A percentile compares a stretch with the other conserved stretches of the same genome.
Evolutionary conservation across 225 moss, liverwort and hornwort species (phyloP).

Genomic region (Asterella californica): DNA sequence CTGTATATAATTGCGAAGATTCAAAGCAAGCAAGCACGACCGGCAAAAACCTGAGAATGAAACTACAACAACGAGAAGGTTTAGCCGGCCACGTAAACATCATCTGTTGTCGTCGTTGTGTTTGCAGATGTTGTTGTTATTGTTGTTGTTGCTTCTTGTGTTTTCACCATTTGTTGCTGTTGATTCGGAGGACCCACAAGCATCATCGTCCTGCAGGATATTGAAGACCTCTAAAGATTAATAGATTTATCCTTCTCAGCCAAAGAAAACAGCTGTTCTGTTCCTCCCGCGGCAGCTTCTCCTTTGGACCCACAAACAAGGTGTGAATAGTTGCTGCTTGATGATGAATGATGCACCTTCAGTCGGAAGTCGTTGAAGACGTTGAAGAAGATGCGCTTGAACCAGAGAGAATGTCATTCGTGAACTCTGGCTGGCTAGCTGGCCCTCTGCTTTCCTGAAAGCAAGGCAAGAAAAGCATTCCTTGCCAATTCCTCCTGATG

Average conservation of each 20-base stretch:
- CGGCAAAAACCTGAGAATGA: neutral
- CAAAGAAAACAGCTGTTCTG: neutral
- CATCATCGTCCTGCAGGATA: neutral
- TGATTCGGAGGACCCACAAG: neutral
- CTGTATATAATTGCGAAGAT: neutral
- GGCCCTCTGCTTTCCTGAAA: neutral
- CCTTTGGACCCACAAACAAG: conserved; percentile 13
- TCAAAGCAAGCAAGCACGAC: neutral
- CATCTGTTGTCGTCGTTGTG: neutral
- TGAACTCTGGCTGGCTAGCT: neutral
- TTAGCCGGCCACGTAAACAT: conserved; percentile 4
- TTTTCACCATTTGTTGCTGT: conserved; percentile 1
- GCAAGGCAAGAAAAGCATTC: neutral
- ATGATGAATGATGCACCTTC: neutral
- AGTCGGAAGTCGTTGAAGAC: too few relatives aligned
- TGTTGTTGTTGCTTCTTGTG: too few relatives aligned
- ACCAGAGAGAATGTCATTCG: neutral
- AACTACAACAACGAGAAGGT: neutral
- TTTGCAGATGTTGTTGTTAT: neutral
- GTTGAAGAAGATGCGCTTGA: neutral
- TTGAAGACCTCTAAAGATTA: neutral
- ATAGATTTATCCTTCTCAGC: conserved; percentile 6
- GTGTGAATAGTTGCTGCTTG: neutral
- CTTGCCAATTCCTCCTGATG: neutral
- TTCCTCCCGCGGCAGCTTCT: neutral